Percentiles rank a stretch among this genome's conserved stretches.
Conservation (phyloP, 2,329 filamentous ascomycete genomes). For the Colletotrichum sp. region DNA sequence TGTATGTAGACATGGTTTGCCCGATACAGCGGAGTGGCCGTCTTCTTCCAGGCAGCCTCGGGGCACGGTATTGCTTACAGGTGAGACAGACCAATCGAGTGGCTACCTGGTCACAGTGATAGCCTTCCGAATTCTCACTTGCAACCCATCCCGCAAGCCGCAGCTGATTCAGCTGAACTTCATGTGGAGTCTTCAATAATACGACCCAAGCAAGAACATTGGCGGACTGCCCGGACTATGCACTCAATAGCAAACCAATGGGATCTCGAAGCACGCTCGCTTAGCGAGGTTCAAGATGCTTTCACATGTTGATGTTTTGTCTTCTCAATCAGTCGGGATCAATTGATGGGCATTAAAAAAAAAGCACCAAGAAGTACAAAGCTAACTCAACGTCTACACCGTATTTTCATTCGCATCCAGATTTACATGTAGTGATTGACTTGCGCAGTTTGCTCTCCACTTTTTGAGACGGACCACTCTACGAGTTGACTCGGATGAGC, state of each 20-base stretch:
- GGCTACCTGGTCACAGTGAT: not conserved
- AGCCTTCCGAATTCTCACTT: not conserved
- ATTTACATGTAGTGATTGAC: too few relatives aligned
- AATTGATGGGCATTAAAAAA: not conserved
- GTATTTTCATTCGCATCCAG: not conserved
- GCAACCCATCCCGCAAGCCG: not conserved
- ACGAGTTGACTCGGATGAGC: not conserved
- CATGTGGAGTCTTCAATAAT: not conserved
- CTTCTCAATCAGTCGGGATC: not conserved
- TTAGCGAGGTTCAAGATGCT: not conserved
- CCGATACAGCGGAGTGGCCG: not conserved
- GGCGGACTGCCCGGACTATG: not conserved
- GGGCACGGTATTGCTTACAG: not conserved
- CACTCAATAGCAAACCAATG: not conserved
- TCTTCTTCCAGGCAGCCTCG: not conserved
- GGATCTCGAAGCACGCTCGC: not conserved
- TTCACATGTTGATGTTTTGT: not conserved
- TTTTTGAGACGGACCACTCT: rapidly evolving
- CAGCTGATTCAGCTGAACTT: not conserved
- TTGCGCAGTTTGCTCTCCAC: not conserved
- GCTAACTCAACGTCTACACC: not conserved
- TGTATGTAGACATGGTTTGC: not conserved
- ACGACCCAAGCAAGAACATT: not conserved
- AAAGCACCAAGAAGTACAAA: not conserved
- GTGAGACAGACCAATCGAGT: not conserved